phyloP scores from a whole-genome alignment of 2,329 filamentous ascomycete genomes.

The Boeremia exigua region DNA sequence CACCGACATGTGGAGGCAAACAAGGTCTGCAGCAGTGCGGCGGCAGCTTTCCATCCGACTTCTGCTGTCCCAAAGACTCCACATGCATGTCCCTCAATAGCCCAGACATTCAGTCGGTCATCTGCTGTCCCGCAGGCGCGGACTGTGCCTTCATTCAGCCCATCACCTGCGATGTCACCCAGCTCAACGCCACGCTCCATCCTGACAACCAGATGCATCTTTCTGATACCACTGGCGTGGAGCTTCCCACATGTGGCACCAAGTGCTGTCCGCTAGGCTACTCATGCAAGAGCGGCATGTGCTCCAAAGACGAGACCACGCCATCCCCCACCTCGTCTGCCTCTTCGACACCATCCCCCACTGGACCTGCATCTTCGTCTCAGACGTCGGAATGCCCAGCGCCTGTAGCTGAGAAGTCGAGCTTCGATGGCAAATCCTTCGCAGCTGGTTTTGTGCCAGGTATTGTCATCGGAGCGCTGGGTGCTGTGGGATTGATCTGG shows the following conservation, averaged over 20 bases:
- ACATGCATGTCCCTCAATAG: constrained; percentile 64
- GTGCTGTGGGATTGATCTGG: constrained; percentile 42
- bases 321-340: constrained; percentile 28
- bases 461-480: constrained; percentile 44
- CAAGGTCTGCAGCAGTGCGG: constrained; percentile 60
- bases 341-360: constrained; percentile 33
- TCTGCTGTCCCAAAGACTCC: constrained; percentile 67
- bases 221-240: constrained; percentile 60
- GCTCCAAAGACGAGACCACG: constrained; percentile 56
- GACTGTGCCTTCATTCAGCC: constrained; percentile 68
- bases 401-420: constrained; percentile 22
- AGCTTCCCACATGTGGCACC: constrained; percentile 63
- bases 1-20: constrained; percentile 58
- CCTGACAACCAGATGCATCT: constrained; percentile 71
- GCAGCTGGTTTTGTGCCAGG: constrained; percentile 48
- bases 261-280: constrained; percentile 77
- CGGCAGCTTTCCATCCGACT: constrained; percentile 63
- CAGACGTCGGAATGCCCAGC: constrained; percentile 35
- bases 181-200: constrained; percentile 65
- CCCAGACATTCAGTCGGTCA: constrained; percentile 68
- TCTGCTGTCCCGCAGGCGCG: constrained; percentile 70
- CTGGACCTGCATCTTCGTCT: constrained; percentile 38
- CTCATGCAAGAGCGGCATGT: constrained; percentile 62
- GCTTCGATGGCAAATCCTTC: constrained; percentile 46
- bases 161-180: constrained; percentile 67